Conservation (phyloP, 352 stramenopile genomes). For the Aphanomyces astaci region DNA sequence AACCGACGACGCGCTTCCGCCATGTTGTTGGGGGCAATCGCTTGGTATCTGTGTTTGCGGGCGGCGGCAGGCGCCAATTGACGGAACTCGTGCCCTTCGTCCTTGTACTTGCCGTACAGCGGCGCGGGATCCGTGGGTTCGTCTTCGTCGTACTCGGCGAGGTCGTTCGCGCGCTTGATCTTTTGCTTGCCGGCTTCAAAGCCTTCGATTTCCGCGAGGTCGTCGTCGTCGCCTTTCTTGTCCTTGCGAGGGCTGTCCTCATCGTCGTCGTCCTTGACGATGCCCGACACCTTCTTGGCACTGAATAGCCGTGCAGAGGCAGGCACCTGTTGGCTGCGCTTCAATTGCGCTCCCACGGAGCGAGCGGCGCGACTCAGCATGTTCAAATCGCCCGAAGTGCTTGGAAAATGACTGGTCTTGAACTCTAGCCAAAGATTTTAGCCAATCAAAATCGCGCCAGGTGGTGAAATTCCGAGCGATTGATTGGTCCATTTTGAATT, state of each 20-base stretch:
- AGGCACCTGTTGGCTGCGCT: background rate
- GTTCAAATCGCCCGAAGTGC: background rate
- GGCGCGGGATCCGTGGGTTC: conserved; percentile 53
- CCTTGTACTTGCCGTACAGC: conserved; percentile 43
- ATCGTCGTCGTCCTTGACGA: conserved; percentile 6
- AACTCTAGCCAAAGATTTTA: conserved; percentile 11
- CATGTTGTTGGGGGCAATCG: conserved; percentile 59
- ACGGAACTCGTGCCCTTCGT: conserved; percentile 47
- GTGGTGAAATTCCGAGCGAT: background rate
- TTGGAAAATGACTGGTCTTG: conserved; percentile 22
- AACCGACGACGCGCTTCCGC: conserved; percentile 68
- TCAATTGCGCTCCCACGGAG: conserved; percentile 1
- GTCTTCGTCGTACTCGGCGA: conserved; percentile 60
- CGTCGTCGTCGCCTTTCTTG: conserved; percentile 12
- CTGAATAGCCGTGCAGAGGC: conserved; percentile 1
- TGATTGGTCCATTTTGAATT: conserved; percentile 6
- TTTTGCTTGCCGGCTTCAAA: background rate
- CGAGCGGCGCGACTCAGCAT: conserved; percentile 16
- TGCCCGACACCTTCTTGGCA: background rate
- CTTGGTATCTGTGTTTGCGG: conserved; percentile 69
- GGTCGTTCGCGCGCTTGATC: conserved; percentile 26
- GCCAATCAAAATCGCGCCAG: conserved; percentile 6
- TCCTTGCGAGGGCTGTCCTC: conserved; percentile 6
- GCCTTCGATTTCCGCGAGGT: background rate
- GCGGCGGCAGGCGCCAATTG: conserved; percentile 67